Conservation (phyloP, 257 asterid genomes). For the Gentiana straminea region DNA sequence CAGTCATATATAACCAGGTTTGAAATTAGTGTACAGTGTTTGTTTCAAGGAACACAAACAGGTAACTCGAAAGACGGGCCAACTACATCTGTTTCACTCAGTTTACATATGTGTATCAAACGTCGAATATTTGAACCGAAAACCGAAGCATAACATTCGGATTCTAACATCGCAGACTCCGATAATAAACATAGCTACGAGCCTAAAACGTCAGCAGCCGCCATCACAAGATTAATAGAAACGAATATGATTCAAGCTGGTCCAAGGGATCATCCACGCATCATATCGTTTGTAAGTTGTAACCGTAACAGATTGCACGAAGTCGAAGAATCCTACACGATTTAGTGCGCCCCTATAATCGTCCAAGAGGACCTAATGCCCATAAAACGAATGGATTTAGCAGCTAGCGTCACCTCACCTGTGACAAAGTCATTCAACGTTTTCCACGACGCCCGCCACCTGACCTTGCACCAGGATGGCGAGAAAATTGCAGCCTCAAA, state of each 20-base stretch:
- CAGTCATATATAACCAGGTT: constrained; percentile 1
- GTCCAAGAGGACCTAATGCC: constrained; percentile 23
- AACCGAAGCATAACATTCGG: not conserved
- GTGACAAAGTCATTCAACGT: constrained; percentile 37
- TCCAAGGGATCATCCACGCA: constrained; percentile 10
- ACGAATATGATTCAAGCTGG: constrained; percentile 12
- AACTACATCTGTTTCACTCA: constrained; percentile 1
- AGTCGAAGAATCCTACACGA: constrained; percentile 41
- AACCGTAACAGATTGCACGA: constrained; percentile 4
- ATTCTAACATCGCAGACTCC: not conserved
- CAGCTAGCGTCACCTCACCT: constrained; percentile 36
- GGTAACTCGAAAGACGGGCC: not conserved
- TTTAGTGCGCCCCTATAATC: constrained; percentile 26
- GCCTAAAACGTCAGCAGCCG: constrained; percentile 8
- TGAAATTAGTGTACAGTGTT: not conserved
- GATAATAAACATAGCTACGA: constrained; percentile 1
- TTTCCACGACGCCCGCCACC: constrained; percentile 65
- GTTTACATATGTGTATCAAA: constrained; percentile 1
- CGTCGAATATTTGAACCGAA: not conserved
- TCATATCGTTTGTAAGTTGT: constrained; percentile 8
- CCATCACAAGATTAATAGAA: constrained; percentile 5
- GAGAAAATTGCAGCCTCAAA: constrained; percentile 68
- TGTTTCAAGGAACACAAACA: not conserved
- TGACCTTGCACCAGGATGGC: constrained; percentile 72
- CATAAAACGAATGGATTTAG: constrained; percentile 30